A percentile compares a stretch with the other conserved stretches of the same genome.
Conservation (phyloP, 805 yeast genomes). For the Yamadazyma sp. region DNA sequence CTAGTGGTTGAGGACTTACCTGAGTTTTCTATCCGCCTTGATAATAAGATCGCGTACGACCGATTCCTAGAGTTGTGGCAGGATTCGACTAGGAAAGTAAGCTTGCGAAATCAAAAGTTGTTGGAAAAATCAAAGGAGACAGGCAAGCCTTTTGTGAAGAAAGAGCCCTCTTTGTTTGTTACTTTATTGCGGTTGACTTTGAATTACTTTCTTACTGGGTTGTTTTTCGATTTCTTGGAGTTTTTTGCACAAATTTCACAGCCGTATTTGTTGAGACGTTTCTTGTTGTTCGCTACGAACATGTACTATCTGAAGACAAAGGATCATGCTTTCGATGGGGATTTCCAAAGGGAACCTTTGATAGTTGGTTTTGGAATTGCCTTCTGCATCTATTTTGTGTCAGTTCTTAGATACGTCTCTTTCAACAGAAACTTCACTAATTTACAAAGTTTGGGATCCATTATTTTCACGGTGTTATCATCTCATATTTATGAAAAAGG, state of each 20-base stretch:
- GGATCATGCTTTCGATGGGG: background rate
- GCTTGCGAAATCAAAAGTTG: constrained; percentile 11
- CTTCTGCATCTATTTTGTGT: constrained; percentile 23
- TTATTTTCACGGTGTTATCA: constrained; percentile 22
- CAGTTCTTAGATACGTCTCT: constrained; percentile 23
- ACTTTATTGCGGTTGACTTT: constrained; percentile 6
- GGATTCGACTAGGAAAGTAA: constrained; percentile 16
- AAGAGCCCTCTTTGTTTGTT: constrained; percentile 13
- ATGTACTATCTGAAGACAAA: constrained; percentile 3
- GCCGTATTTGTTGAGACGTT: constrained; percentile 16
- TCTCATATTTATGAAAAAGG: constrained; percentile 30
- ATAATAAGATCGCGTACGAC: constrained; percentile 18
- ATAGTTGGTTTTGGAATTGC: constrained; percentile 29
- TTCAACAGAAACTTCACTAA: constrained; percentile 22
- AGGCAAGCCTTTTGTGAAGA: constrained; percentile 17
- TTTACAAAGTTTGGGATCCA: constrained; percentile 16
- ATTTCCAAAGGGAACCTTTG: constrained; percentile 18
- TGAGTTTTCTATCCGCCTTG: constrained; percentile 24
- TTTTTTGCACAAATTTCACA: constrained; percentile 15
- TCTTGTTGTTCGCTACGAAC: constrained; percentile 16
- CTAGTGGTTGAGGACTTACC: constrained; percentile 62
- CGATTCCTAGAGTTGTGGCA: constrained; percentile 26
- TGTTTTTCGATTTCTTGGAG: constrained; percentile 14
- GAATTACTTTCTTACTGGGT: constrained; percentile 6
- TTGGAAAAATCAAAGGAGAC: constrained; percentile 13